These are phyloP conservation scores for Cordyceps farinosa DNA, from an alignment of 2,329 filamentous ascomycete species.

Conservation along the genomic window DNA sequence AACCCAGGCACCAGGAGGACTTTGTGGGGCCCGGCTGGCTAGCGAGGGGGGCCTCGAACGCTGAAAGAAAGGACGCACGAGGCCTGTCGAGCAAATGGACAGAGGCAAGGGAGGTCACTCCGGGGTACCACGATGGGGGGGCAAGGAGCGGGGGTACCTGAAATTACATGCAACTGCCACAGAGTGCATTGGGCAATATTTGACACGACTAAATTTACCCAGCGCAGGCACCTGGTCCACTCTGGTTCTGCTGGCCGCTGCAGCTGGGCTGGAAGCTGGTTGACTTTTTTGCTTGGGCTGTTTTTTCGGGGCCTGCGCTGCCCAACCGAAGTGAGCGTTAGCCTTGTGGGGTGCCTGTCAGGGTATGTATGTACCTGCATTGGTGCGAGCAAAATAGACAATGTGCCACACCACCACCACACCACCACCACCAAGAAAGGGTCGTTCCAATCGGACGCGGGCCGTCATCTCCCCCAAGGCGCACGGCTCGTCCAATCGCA, in stretches of 20 bases:
- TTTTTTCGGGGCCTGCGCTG: too few relatives aligned
- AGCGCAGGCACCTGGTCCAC: too few relatives aligned
- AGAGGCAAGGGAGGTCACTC: not conserved
- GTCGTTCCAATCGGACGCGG: slow-evolving; percentile 16
- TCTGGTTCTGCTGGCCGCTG: too few relatives aligned
- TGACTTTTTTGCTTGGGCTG: too few relatives aligned
- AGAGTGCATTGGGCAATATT: too few relatives aligned
- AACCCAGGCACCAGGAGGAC: not conserved
- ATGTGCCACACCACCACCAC: not conserved
- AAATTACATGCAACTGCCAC: not conserved
- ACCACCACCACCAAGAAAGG: too few relatives aligned
- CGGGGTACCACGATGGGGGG: not conserved
- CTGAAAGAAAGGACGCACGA: not conserved
- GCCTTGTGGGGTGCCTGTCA: slow-evolving; percentile 2
- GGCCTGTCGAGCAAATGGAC: not conserved
- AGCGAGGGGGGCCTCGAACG: not conserved
- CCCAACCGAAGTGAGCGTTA: not conserved
- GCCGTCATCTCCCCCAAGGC: slow-evolving; percentile 12
- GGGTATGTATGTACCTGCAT: slow-evolving; percentile 8
- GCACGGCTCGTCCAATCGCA: not conserved
- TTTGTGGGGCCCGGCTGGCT: not conserved
- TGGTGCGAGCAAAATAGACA: not conserved
- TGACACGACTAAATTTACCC: too few relatives aligned
- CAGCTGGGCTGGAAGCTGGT: too few relatives aligned
- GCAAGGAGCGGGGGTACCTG: not conserved